These are phyloP conservation scores for Eucalyptus paniculata DNA, from an alignment of 345 rosid genomes.

Conservation along the genomic window DNA sequence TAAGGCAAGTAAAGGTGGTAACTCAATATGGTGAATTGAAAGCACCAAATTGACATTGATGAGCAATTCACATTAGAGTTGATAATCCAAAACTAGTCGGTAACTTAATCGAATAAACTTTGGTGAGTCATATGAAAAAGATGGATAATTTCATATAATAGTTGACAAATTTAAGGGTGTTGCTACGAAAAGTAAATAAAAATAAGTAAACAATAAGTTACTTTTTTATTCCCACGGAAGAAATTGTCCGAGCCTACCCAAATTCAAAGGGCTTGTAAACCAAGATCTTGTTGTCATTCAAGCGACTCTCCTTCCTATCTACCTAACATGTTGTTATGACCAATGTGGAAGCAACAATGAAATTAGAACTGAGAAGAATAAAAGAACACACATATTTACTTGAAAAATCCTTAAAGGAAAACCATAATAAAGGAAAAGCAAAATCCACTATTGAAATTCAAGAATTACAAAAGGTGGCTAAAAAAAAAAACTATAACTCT, in stretches of 20 bases:
- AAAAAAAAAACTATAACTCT: too few relatives aligned
- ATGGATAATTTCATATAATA: too few relatives aligned
- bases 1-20: neutral
- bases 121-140: too few relatives aligned
- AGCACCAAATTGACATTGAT: neutral
- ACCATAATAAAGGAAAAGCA: neutral
- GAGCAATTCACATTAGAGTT: neutral
- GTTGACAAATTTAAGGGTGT: too few relatives aligned
- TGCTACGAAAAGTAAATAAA: too few relatives aligned
- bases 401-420: neutral
- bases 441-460: too few relatives aligned
- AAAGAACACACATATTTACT: neutral
- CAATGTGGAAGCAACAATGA: accelerated
- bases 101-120: too few relatives aligned
- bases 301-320: neutral
- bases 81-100: too few relatives aligned
- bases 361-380: neutral
- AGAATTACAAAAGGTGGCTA: too few relatives aligned
- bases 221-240: neutral
- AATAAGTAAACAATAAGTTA: too few relatives aligned
- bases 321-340: neutral
- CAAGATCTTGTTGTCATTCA: neutral
- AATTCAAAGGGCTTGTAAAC: neutral
- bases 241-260: neutral
- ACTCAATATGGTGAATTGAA: neutral